Conservation (phyloP, 2,329 filamentous ascomycete genomes). For the Penicillium sp. region DNA sequence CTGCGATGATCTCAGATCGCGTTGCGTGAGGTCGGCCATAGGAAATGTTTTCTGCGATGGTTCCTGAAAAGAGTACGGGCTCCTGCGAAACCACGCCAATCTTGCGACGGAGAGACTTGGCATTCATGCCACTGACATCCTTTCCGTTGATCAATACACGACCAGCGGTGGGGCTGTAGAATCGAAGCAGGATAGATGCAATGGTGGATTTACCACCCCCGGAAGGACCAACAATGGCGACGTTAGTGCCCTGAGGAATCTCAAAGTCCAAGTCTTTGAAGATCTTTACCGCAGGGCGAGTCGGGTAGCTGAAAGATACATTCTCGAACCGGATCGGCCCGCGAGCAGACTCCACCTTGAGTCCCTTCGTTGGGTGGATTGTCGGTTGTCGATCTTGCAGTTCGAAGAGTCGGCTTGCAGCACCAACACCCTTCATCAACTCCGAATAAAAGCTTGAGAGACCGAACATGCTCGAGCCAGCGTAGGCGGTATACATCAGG, state of each 20-base stretch:
- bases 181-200: slow-evolving; percentile 84
- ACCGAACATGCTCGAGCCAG: slow-evolving; percentile 85
- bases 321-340: slow-evolving; percentile 87
- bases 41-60: slow-evolving; percentile 81
- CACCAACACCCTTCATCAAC: slow-evolving; percentile 97
- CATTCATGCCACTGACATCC: slow-evolving; percentile 85
- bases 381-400: slow-evolving; percentile 86
- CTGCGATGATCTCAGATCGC: slow-evolving; percentile 78
- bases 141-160: slow-evolving; percentile 80
- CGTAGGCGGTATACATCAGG: slow-evolving; percentile 95
- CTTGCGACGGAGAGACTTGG: slow-evolving; percentile 86
- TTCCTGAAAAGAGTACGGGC: slow-evolving; percentile 84
- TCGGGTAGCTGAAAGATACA: slow-evolving; percentile 90
- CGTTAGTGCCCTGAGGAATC: slow-evolving; percentile 90
- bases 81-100: slow-evolving; percentile 97
- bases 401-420: slow-evolving; percentile 94
- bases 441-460: slow-evolving; percentile 97
- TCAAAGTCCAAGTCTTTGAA: slow-evolving; percentile 88
- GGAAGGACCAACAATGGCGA: slow-evolving; percentile 94
- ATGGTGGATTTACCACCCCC: slow-evolving; percentile 97
- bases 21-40: slow-evolving; percentile 84
- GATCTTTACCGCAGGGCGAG: slow-evolving; percentile 85
- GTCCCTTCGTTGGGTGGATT: slow-evolving; percentile 83
- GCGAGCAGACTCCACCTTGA: slow-evolving; percentile 78
- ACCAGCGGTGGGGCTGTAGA: slow-evolving; percentile 82